A percentile compares a stretch with the other conserved stretches of the same genome.
Evolutionary conservation across 805 yeast genomes (phyloP).

Genomic region (Candida oleophila): DNA sequence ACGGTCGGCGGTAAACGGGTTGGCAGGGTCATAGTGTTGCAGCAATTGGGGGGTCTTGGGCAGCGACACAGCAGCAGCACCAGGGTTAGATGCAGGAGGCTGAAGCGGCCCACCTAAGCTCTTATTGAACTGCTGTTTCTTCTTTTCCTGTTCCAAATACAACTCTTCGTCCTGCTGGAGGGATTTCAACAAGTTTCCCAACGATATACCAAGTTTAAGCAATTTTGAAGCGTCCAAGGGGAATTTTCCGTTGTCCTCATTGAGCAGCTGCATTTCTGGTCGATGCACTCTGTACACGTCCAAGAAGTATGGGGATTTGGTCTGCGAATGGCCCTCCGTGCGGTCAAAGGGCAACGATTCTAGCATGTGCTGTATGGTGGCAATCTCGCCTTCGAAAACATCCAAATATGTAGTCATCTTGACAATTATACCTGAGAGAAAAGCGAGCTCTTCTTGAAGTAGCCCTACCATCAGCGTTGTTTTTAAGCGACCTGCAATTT

Average conservation of each 20-base stretch:
- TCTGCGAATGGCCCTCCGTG: conserved; percentile 9
- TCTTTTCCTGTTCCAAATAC: conserved; percentile 24
- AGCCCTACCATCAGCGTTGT: neutral
- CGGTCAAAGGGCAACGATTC: conserved; percentile 33
- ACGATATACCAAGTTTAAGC: conserved; percentile 39
- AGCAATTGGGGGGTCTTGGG: neutral
- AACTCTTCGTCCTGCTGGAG: conserved; percentile 34
- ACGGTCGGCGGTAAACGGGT: conserved; percentile 1
- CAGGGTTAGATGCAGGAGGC: neutral
- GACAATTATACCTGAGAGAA: neutral
- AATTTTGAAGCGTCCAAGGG: conserved; percentile 38
- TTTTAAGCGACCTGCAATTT: neutral
- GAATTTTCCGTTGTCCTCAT: conserved; percentile 20
- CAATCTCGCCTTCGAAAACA: conserved; percentile 26
- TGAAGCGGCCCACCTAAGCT: conserved; percentile 2
- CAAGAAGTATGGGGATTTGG: conserved; percentile 22
- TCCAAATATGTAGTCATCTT: conserved; percentile 12
- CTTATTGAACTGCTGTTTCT: conserved; percentile 14
- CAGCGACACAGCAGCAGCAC: conserved; percentile 1
- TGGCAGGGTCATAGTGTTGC: neutral
- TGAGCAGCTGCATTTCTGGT: conserved; percentile 20
- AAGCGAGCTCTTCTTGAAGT: no score
- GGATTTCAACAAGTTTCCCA: conserved; percentile 40
- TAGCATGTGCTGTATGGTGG: conserved; percentile 25
- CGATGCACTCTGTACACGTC: conserved; percentile 29